phyloP scores from a whole-genome alignment of 225 moss, liverwort and hornwort genomes.

The Bryoerythrophyllum caledonicum region DNA sequence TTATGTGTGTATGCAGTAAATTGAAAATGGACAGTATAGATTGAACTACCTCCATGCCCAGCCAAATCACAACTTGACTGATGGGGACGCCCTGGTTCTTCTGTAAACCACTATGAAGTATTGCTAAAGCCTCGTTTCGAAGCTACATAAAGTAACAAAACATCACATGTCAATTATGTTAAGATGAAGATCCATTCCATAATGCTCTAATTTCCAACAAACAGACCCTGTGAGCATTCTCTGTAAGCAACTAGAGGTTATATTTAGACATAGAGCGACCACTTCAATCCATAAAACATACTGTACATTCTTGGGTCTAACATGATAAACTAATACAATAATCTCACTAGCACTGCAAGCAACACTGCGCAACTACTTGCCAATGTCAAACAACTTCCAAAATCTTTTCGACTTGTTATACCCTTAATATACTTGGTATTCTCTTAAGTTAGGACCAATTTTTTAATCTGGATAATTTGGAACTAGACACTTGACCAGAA shows the following conservation, averaged over 20 bases:
- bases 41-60: slow-evolving; percentile 84
- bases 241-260: slow-evolving; percentile 9
- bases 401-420: neutral
- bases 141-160: slow-evolving; percentile 56
- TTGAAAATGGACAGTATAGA: slow-evolving; percentile 16
- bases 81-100: slow-evolving; percentile 92
- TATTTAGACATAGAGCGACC: slow-evolving; percentile 2
- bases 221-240: slow-evolving; percentile 18
- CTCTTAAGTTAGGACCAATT: neutral
- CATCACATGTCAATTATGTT: slow-evolving; percentile 21
- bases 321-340: slow-evolving; percentile 5
- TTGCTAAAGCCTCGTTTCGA: slow-evolving; percentile 87
- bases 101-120: slow-evolving; percentile 82
- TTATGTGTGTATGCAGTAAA: neutral
- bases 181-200: slow-evolving; percentile 15
- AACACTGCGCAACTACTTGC: slow-evolving; percentile 10
- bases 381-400: slow-evolving; percentile 7
- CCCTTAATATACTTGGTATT: neutral
- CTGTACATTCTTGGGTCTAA: neutral
- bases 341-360: slow-evolving; percentile 15
- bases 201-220: slow-evolving; percentile 8
- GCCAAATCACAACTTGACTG: slow-evolving; percentile 68
- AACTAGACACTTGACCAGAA: slow-evolving; percentile 4
- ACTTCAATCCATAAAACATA: slow-evolving; percentile 8
- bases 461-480: neutral